Conservation (phyloP, 495 filamentous ascomycete species). For the Cercophora scortea region DNA sequence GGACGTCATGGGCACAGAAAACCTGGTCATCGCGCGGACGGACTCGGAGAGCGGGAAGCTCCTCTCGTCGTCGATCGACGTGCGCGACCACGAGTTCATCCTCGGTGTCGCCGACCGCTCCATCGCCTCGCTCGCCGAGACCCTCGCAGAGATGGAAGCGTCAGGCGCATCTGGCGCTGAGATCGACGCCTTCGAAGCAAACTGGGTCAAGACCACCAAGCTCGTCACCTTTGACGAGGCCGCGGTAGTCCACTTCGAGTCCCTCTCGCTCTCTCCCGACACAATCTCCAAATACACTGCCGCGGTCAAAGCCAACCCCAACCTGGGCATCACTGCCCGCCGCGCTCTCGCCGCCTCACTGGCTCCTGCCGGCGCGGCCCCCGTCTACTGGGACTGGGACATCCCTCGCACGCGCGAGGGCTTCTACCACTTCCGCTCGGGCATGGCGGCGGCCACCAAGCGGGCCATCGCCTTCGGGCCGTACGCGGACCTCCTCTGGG, state of each 20-base stretch:
- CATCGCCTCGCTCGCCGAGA: conserved; percentile 73
- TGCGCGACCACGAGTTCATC: conserved; percentile 94
- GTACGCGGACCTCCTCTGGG: conserved; percentile 92
- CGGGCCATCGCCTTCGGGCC: conserved; percentile 85
- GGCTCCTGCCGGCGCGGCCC: conserved; percentile 36
- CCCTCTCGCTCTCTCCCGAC: too few relatives aligned
- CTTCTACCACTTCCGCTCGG: conserved; percentile 90
- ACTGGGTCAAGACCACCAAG: conserved; percentile 82
- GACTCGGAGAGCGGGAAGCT: conserved; percentile 91
- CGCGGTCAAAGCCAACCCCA: conserved; percentile 50
- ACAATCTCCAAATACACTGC: conserved; percentile 37
- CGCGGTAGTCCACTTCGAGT: conserved; percentile 59
- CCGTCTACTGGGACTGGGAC: conserved; percentile 82
- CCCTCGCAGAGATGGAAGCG: conserved; percentile 81
- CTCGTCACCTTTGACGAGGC: conserved; percentile 91
- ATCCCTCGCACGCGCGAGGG: conserved; percentile 90
- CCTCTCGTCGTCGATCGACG: conserved; percentile 82
- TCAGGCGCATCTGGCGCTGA: conserved; percentile 66
- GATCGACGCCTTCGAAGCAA: conserved; percentile 78
- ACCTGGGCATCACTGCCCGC: conserved; percentile 69
- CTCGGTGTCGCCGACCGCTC: conserved; percentile 69
- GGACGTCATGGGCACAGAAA: conserved; percentile 95
- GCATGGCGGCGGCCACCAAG: conserved; percentile 84
- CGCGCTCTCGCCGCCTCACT: conserved; percentile 59
- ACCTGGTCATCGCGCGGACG: conserved; percentile 86